These are phyloP conservation scores for Amanita phalloides DNA, from an alignment of 768 basidiomycete species.

Conservation along the genomic window DNA sequence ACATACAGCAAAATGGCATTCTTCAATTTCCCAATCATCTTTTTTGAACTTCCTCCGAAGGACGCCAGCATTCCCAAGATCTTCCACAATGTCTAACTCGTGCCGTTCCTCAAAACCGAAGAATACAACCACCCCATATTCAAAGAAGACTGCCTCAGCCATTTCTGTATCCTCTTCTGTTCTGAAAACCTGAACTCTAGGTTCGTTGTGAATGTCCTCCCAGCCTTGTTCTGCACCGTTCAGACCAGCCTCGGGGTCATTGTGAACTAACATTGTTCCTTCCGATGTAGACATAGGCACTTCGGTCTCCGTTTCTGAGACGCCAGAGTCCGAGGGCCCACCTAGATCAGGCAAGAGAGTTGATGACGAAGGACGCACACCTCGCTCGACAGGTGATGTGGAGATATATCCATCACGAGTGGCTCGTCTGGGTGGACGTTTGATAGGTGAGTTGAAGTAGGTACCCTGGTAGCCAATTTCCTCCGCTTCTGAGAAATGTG, in stretches of 20 bases:
- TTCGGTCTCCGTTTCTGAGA: slow-evolving; percentile 3
- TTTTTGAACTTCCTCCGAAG: slow-evolving; percentile 51
- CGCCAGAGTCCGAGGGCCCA: not conserved
- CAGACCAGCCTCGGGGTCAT: not conserved
- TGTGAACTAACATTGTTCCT: not conserved
- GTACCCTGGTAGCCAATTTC: slow-evolving; percentile 84
- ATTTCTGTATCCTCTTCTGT: slow-evolving; percentile 32
- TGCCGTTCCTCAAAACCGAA: slow-evolving; percentile 76
- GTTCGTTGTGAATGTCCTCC: not conserved
- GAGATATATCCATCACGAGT: slow-evolving; percentile 57
- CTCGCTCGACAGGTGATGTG: slow-evolving; percentile 29
- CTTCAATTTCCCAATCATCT: slow-evolving; percentile 84
- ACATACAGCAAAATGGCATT: slow-evolving; percentile 80
- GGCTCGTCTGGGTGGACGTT: slow-evolving; percentile 14
- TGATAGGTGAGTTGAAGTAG: slow-evolving; percentile 47
- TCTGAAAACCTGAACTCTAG: slow-evolving; percentile 9
- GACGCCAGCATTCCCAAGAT: slow-evolving; percentile 62
- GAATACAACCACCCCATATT: slow-evolving; percentile 88
- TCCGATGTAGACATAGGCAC: not conserved
- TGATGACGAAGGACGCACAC: slow-evolving; percentile 6
- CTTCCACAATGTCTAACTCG: slow-evolving; percentile 78
- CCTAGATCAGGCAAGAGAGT: not conserved
- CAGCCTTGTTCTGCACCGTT: not conserved
- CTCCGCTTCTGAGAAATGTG: slow-evolving; percentile 76
- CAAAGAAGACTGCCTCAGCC: slow-evolving; percentile 72